Evolutionary conservation across 2,329 filamentous ascomycete species (phyloP), one percentile per base, ranked within the genome.

Genomic region (Ascochyta fabae): DNA sequence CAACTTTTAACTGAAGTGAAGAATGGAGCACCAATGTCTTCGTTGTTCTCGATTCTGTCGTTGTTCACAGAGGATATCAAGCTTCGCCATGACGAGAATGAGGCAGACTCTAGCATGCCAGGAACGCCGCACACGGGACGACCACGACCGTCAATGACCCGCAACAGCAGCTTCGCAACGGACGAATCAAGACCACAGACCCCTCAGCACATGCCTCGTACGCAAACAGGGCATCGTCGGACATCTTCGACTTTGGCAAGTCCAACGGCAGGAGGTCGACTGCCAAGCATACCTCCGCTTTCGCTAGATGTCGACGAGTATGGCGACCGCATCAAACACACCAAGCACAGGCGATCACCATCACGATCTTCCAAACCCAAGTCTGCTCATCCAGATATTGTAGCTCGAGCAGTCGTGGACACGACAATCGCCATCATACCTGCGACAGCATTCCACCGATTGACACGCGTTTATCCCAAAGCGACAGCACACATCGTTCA

Each of bases 361-460:
- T 69, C 72, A n/a, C 64, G 69, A 13, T 60, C 73, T 35, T 76
- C 68, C 62, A 80, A 73, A 57, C 65, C 86, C 10, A 89, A 88
- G 61, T 98, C 95, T 13, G 92, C 91, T 0, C 95, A 99, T 76
- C 95, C 95, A 10, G 95, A 99, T 70, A 95, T 99, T 59, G 92
- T 99, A 61, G 95, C 94, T n/a, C 86, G 95, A 62, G 95, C 95
- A 6, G 96, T 92, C 15, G 90, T 96, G 23, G 96, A 99, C 72
- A 99, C 95, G 0, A 99, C 96, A 0, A 97, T 99, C 75, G 95
- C 95, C 6, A 96, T 99, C 61, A 99, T 99, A 53, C 96, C 96
- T 1, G 95, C 95, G 0, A 96, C 92, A 71, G 96, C 95, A 3
- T 99, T 99, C 68, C 87, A 92, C 48, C 88, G 96, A 8, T 81